Percentiles rank a stretch among this genome's conserved stretches.
Conservation (phyloP, 306 rosid species). For the Coriaria nepalensis region DNA sequence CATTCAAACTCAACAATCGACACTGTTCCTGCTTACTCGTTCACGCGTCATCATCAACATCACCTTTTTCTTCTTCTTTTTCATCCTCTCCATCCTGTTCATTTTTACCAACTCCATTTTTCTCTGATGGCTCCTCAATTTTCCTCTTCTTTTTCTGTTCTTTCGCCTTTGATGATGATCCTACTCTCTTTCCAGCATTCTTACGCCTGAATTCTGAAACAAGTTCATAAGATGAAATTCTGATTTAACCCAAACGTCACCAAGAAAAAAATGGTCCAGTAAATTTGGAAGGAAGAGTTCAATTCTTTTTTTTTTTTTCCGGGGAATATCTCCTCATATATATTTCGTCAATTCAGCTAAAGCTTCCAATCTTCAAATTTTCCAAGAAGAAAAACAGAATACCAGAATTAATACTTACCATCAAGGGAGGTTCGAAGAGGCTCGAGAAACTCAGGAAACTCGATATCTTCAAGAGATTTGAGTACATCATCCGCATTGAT, state of each 20-base stretch:
- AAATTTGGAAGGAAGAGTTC: neutral
- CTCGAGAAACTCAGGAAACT: slow-evolving; percentile 54
- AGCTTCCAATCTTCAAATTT: neutral
- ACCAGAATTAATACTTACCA: slow-evolving; percentile 17
- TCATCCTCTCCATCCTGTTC: slow-evolving; percentile 13
- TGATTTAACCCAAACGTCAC: too few relatives aligned
- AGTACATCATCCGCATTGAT: slow-evolving; percentile 66
- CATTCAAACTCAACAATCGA: too few relatives aligned
- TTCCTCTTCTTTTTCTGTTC: slow-evolving; percentile 52
- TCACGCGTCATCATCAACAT: neutral
- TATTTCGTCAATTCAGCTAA: neutral
- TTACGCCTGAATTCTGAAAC: slow-evolving; percentile 56
- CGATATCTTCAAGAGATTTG: slow-evolving; percentile 78
- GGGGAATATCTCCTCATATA: too few relatives aligned
- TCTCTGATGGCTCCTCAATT: slow-evolving; percentile 24
- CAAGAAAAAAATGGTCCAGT: neutral
- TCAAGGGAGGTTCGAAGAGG: slow-evolving; percentile 66
- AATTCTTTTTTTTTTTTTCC: too few relatives aligned
- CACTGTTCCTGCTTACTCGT: too few relatives aligned
- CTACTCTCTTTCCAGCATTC: slow-evolving; percentile 59
- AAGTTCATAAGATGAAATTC: slow-evolving; percentile 4
- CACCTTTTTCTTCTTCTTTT: slow-evolving; percentile 4
- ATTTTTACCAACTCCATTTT: slow-evolving; percentile 22
- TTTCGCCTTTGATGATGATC: slow-evolving; percentile 28
- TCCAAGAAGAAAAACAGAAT: neutral